Conservation (phyloP, 2,329 filamentous ascomycete genomes). For the Magnaporthiopsis poae region DNA sequence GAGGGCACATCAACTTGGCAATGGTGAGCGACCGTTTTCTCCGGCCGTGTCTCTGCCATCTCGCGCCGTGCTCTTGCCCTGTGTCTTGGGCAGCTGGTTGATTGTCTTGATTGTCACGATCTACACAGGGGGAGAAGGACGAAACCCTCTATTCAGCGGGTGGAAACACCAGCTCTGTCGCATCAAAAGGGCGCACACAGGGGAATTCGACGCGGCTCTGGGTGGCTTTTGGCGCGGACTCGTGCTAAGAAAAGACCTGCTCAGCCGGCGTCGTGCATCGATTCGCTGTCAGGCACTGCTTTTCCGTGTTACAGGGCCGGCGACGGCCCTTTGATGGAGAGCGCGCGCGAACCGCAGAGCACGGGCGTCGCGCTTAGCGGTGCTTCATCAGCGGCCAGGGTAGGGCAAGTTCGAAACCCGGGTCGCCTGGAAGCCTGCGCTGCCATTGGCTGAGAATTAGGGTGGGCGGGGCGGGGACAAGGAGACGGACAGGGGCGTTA, state of each 20-base stretch:
- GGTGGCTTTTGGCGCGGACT: too few species aligned
- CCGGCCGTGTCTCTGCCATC: not conserved
- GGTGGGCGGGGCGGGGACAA: not conserved
- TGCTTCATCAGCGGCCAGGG: conserved; percentile 27
- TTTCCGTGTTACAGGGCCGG: not conserved
- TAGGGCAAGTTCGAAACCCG: conserved; percentile 24
- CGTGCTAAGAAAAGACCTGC: too few species aligned
- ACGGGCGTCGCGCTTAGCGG: conserved; percentile 16
- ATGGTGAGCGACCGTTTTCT: not conserved
- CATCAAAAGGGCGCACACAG: not conserved
- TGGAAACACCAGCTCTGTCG: not conserved
- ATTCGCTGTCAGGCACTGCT: not conserved
- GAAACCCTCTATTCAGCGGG: not conserved
- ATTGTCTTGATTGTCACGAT: not conserved
- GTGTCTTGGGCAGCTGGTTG: not conserved
- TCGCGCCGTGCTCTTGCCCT: not conserved
- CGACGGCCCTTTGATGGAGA: not conserved
- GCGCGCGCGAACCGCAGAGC: not conserved
- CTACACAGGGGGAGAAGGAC: not conserved
- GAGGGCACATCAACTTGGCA: not conserved
- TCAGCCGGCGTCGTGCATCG: not conserved
- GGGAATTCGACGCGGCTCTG: not conserved
- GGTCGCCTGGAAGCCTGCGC: conserved; percentile 22
- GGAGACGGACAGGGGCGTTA: not conserved
- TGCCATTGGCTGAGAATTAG: conserved; percentile 6